Evolutionary conservation across 2,329 filamentous ascomycete species (phyloP).

Genomic region (Stemphylium vesicarium): DNA sequence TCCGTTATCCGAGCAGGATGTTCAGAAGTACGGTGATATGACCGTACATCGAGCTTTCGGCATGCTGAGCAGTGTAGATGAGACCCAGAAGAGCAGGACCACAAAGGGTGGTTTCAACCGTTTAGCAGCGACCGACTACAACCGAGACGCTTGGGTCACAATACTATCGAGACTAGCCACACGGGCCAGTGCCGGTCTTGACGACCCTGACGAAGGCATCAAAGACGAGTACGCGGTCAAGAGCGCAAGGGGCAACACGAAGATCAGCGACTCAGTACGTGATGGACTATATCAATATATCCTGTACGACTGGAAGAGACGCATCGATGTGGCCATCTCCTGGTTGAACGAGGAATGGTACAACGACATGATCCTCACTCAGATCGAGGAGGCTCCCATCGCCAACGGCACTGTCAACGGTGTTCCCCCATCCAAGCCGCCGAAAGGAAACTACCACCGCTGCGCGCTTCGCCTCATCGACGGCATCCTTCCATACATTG

Average conservation of each 20-base stretch:
- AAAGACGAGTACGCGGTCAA: constrained; percentile 62
- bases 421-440: constrained; percentile 43
- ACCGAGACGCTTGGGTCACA: constrained; percentile 89
- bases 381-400: constrained; percentile 30
- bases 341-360: constrained; percentile 99
- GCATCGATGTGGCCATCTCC: constrained; percentile 87
- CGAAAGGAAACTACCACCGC: constrained; percentile 70
- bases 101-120: constrained; percentile 75
- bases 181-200: constrained; percentile 73
- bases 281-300: constrained; percentile 84
- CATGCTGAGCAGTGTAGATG: constrained; percentile 76
- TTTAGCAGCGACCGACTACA: constrained; percentile 81
- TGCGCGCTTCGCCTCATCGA: constrained; percentile 85
- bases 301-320: constrained; percentile 86
- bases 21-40: constrained; percentile 74
- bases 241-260: constrained; percentile 43
- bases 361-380: constrained; percentile 72
- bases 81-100: constrained; percentile 61
- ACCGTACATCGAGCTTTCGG: constrained; percentile 79
- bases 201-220: constrained; percentile 67
- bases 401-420: constrained; percentile 54
- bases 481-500: constrained; percentile 88
- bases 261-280: constrained; percentile 73
- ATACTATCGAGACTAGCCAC: constrained; percentile 86
- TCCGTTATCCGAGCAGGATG: constrained; percentile 72